A percentile compares a stretch with the other conserved stretches of the same genome.
These are phyloP conservation scores for Penicillium cinerascens DNA, from an alignment of 495 filamentous ascomycete species.

Conservation along the genomic window DNA sequence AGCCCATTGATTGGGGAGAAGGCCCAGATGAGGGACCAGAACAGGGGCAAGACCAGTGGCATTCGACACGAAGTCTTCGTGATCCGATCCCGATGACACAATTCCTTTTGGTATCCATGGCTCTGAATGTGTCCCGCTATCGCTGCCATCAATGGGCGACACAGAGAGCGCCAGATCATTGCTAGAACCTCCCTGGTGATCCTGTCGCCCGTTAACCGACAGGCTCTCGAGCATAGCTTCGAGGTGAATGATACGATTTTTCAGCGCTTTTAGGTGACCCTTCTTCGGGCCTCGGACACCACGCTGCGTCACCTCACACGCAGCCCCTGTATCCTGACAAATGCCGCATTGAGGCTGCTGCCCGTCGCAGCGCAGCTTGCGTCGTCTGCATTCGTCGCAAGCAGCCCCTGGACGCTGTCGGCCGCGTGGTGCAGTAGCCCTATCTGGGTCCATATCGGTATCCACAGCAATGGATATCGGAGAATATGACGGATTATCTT, in stretches of 20 bases:
- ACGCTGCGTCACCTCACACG: conserved; percentile 45
- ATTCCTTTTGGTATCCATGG: background rate
- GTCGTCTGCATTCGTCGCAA: conserved; percentile 43
- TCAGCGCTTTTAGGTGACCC: conserved; percentile 48
- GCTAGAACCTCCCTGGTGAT: background rate
- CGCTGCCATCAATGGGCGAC: background rate
- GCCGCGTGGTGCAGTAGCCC: background rate
- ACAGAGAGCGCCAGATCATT: background rate
- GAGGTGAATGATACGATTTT: conserved; percentile 3
- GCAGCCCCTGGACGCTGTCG: conserved; percentile 10
- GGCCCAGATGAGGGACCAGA: background rate
- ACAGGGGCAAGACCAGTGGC: background rate
- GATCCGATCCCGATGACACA: background rate
- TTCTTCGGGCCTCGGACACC: conserved; percentile 50
- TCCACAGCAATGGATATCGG: background rate
- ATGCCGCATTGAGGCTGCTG: conserved; percentile 48
- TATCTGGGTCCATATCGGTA: background rate
- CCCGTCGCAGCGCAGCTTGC: conserved; percentile 49
- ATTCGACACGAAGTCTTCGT: background rate
- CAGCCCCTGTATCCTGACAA: conserved; percentile 45
- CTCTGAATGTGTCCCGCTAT: background rate
- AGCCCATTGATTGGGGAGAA: background rate
- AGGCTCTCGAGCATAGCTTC: conserved; percentile 3
- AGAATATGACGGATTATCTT: background rate
- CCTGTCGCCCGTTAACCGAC: background rate